These are phyloP conservation scores for Blastomyces silverae DNA, from an alignment of 2,329 filamentous ascomycete genomes.

Conservation along the genomic window DNA sequence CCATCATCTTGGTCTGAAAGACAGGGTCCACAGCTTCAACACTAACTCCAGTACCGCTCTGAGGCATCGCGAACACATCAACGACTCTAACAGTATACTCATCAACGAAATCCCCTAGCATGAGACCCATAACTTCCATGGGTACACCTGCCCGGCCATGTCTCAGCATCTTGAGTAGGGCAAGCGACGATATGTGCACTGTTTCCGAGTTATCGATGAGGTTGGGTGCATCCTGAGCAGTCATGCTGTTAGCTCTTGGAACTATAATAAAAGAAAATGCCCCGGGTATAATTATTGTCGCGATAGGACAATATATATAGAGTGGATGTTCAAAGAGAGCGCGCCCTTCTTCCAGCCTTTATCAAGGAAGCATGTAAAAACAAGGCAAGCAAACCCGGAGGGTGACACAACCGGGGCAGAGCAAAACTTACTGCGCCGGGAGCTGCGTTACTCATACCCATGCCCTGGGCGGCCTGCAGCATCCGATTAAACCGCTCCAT, in stretches of 20 bases:
- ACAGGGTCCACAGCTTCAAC: conserved; percentile 98
- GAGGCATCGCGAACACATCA: conserved; percentile 98
- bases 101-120: conserved; percentile 97
- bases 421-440: conserved; percentile 37
- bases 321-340: not conserved
- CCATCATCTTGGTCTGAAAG: conserved; percentile 99
- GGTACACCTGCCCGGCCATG: conserved; percentile 96
- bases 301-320: not conserved
- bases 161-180: conserved; percentile 95
- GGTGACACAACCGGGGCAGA: conserved; percentile 9
- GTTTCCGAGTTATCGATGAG: conserved; percentile 99
- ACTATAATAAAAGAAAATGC: not conserved
- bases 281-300: not conserved
- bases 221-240: conserved; percentile 68
- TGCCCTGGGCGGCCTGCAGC: conserved; percentile 65
- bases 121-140: conserved; percentile 99
- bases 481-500: conserved; percentile 94
- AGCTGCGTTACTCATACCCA: conserved; percentile 41
- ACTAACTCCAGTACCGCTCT: conserved; percentile 95
- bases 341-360: not conserved
- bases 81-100: conserved; percentile 98
- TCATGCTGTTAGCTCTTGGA: conserved; percentile 9
- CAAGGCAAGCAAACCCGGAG: not conserved
- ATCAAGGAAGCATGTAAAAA: not conserved
- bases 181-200: conserved; percentile 96